Base-by-base conservation (phyloP, 805 yeast genomes). In the Yarrowia alimentaria region DNA sequence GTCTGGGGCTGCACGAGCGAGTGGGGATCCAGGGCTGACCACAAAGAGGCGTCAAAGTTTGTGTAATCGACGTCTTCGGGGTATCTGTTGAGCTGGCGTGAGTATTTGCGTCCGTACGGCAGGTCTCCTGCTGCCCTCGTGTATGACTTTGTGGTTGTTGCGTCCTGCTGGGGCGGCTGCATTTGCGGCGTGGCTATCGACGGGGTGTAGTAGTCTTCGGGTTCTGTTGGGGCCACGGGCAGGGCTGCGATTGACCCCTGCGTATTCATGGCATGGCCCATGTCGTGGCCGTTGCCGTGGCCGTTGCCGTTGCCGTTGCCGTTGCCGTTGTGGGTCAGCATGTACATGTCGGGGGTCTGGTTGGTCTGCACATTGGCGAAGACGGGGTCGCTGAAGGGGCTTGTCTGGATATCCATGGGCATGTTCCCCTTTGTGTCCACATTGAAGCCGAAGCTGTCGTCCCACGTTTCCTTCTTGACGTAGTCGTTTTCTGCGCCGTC, bases 11-110 rank as follows among this genome's bases (percentile, higher is more conserved):
- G n/a, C n/a, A n/a, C n/a, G n/a, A n/a, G n/a, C 20, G 50, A 16
- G 9, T 12, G 11, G 11, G 25, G 13, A 11, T 16, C 19, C 33
- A 40, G 19, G n/a, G 6, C 19, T 13, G 26, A 21, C 50, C 50
- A 43, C 8, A 43, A 17, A 11, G 37, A 2, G 1, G 50, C 22
- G 30, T 43, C 37, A 6, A 43, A 43, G 2, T 29, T 14, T 5
- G 50, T 30, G 20, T 43, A 43, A 11, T 43, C 50, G 16, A 43
- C 50, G 10, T 43, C 50, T 22, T 43, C 50, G 11, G 50, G 50
- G 37, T 30, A 31, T 30, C 20, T 30, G 37, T 43, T 43, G 28
- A 31, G 35, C 12, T 43, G 50, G 3, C 50, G 7, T 5, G 50
- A 43, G 37, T 30, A 43, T 17, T 43, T 43, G 9, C 37, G 35